Evolutionary conservation across 352 stramenopile species (phyloP), one percentile per base, ranked within the genome.

Genomic region (Sclerospora graminicola): DNA sequence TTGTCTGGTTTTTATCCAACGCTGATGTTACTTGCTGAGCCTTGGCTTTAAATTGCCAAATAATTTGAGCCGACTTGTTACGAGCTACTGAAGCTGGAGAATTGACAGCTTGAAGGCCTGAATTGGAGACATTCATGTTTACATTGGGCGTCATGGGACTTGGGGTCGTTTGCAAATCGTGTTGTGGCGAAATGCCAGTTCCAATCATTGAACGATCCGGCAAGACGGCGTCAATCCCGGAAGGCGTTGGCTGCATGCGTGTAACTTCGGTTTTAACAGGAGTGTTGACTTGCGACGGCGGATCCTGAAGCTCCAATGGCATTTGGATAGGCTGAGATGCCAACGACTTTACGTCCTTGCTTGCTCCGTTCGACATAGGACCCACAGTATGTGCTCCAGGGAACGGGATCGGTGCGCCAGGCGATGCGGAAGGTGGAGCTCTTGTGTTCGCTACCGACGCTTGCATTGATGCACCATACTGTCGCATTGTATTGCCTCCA

Each of bases 21-120:
- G 75, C 72, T 27, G 76, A 88, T 3, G 79, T 90, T 21, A 90
- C 79, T 46, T 87, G 71, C 45, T 87, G 71, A 1, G 79, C 79
- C 39, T 78, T 69, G 1, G 62, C 58, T 35, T 87, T 86, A 41
- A 90, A 90, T 47, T 90, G 75, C 39, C 70, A 69, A 54, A 90
- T 80, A 31, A 90, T 85, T 56, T 87, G 76, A 5, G 76, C 71
- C 2, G 79, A 90, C 21, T 80, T 79, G 56, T 61, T 86, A 24
- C 75, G 75, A 40, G 54, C 48, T 23, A 50, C 43, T 8, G 57
- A 63, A 35, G 54, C 57, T 20, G 50, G 37, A 15, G 57, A 63
- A 18, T 51, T 61, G 5, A 23, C 36, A 19, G 52, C 24, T 45
- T 35, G 27, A 36, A n/a, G 20, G 5, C 29, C 49, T 42, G 49